These are phyloP conservation scores for Colletotrichum zoysiae DNA, from an alignment of 2,329 filamentous ascomycete genomes.

Conservation along the genomic window DNA sequence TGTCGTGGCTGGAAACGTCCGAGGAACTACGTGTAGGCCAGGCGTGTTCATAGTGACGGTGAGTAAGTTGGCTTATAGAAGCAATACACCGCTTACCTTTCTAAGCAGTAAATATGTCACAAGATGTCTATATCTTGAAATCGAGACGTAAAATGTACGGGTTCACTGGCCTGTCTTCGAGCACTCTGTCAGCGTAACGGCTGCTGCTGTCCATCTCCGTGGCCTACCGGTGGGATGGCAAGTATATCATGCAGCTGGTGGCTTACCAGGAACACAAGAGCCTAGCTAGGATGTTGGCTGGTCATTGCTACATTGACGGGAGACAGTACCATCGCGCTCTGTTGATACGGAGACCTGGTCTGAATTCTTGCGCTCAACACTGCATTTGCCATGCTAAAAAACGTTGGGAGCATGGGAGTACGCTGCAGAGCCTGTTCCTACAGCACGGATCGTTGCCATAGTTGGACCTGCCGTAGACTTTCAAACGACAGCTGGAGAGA, in stretches of 20 bases:
- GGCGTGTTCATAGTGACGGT: not conserved
- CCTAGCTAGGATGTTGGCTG: not conserved
- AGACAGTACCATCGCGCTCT: not conserved
- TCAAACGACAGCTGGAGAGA: not conserved
- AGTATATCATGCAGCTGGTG: not conserved
- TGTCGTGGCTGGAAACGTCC: not conserved
- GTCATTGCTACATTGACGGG: not conserved
- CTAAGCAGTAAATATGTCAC: not conserved
- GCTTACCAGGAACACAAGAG: not conserved
- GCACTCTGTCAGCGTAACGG: not conserved
- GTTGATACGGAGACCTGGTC: not conserved
- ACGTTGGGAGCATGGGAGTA: not conserved
- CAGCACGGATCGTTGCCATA: not conserved
- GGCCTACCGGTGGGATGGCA: not conserved
- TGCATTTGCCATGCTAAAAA: not conserved
- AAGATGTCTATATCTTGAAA: not conserved
- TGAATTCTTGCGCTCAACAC: not conserved
- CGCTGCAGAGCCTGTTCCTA: not conserved
- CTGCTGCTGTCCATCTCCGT: not conserved
- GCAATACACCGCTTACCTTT: not conserved
- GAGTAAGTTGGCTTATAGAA: not conserved
- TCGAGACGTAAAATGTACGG: not conserved
- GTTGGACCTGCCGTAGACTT: not conserved
- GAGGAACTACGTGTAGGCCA: no score
- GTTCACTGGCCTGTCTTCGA: not conserved